A percentile compares a stretch with the other conserved stretches of the same genome.
phyloP scores from a whole-genome alignment of 352 stramenopile genomes.

The Pythium sp. region DNA sequence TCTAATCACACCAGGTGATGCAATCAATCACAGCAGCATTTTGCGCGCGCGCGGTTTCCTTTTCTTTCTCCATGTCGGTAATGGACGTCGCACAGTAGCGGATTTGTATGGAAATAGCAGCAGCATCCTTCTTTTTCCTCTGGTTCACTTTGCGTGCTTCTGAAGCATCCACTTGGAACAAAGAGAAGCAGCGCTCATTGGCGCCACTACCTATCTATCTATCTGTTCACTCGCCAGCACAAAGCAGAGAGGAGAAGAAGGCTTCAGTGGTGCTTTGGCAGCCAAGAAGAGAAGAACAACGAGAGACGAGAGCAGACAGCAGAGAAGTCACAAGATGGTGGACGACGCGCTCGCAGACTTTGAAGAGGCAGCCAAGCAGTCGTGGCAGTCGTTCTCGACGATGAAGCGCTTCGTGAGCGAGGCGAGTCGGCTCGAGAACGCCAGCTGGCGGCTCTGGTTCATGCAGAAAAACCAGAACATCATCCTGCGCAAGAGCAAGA shows the following conservation, averaged over 20 bases:
- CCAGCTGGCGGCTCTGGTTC: constrained; percentile 80
- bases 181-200: not conserved
- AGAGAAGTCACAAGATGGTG: constrained; percentile 24
- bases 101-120: constrained; percentile 2
- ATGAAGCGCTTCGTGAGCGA: constrained; percentile 86
- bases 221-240: not conserved
- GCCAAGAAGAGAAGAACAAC: not conserved
- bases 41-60: not conserved
- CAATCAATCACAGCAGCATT: not conserved
- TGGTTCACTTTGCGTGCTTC: not conserved
- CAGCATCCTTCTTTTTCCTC: not conserved
- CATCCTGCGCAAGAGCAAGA: constrained; percentile 13
- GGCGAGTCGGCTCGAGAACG: constrained; percentile 76
- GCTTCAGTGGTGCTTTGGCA: not conserved
- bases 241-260: not conserved
- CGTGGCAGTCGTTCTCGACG: constrained; percentile 86
- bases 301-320: not conserved
- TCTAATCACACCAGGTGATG: constrained; percentile 2
- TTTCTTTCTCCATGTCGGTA: not conserved
- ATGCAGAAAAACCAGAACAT: constrained; percentile 45
- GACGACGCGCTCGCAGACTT: constrained; percentile 47
- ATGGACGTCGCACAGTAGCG: not conserved
- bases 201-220: not conserved
- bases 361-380: constrained; percentile 73
- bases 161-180: constrained; percentile 1